These are phyloP conservation scores for Cicer bijugum DNA, from an alignment of 306 rosid species.

Conservation along the genomic window DNA sequence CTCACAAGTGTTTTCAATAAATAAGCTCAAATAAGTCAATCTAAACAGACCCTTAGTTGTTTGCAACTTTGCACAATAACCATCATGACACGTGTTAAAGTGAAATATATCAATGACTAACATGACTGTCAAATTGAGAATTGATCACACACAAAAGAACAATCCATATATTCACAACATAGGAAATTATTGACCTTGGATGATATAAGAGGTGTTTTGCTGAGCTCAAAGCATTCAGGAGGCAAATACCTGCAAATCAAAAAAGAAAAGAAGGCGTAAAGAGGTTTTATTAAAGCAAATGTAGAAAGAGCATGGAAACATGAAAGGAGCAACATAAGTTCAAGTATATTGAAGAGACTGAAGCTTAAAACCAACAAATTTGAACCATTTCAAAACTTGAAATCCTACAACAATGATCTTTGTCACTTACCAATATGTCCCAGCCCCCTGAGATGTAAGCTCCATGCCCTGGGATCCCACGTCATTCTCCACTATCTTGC, in stretches of 20 bases:
- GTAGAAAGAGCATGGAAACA: constrained; percentile 17
- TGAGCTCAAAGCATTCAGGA: constrained; percentile 97
- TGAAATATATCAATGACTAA: constrained; percentile 2
- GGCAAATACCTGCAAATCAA: constrained; percentile 83
- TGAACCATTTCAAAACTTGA: constrained; percentile 31
- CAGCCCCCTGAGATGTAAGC: constrained; percentile 99
- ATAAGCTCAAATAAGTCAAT: too few species aligned
- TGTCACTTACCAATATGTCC: constrained; percentile 90
- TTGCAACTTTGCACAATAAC: constrained; percentile 34
- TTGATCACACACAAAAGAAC: constrained; percentile 5
- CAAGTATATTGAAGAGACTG: constrained; percentile 8
- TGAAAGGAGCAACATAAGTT: constrained; percentile 19
- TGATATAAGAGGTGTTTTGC: constrained; percentile 88
- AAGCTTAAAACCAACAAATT: constrained; percentile 19
- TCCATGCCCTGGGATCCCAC: constrained; percentile 99
- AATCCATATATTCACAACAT: background rate
- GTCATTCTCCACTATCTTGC: constrained; percentile 95
- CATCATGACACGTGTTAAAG: constrained; percentile 23
- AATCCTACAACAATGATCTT: constrained; percentile 39
- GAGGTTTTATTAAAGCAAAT: background rate
- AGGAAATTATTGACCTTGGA: constrained; percentile 69
- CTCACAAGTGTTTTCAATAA: too few species aligned
- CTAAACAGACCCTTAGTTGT: background rate
- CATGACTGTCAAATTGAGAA: background rate
- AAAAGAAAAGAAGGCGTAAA: constrained; percentile 24